Evolutionary conservation across 1,284 basidiomycete genomes (phyloP), one percentile per base, ranked within the genome.

Genomic region (Cryptococcus sp.): DNA sequence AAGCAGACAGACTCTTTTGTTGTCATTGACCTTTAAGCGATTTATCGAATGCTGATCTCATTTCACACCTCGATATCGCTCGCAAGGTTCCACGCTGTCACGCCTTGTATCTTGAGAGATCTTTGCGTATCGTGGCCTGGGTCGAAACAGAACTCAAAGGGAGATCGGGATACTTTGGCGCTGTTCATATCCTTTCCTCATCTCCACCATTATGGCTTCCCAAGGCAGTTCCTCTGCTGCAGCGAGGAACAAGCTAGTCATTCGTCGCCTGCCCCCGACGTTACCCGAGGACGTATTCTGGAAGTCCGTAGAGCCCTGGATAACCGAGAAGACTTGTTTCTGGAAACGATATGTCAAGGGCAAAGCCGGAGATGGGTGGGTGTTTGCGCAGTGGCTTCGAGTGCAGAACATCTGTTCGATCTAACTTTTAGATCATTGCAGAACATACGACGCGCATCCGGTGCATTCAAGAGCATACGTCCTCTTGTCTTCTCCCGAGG

Each of bases 281-380:
- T 81, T 99, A 1, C 94, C 95, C 1, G 93, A 93, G 69, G 85
- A 87, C 1, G 80, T 95, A 51, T 98, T 99, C 78, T 98, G 95
- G 95, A 85, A 88, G 67, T 91, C 89, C 61, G 91, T 95, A 4
- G 82, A 86, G 54, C 79, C 83, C 1, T 98, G 92, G 92, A 86
- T 95, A 17, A 83, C 84, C 0, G 87, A 89, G 6, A 86, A 90
- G 40, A 86, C 86, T 2, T 80, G 83, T 37, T 74, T 79, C 7
- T 91, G 87, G 88, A 88, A 84, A 72, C 71, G 79, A 0, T 91
- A 83, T 70, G 83, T 84, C 63, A 81, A 81, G 15, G 90, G 91
- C 5, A 88, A 89, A 77, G 72, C 86, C 56, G 84, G 83, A 61
- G 88, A 88, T 72, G 85, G 85, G 89, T 90, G 68, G 64, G 84